Base-by-base conservation (phyloP, 352 stramenopile genomes). In the Pythium insidiosum region DNA sequence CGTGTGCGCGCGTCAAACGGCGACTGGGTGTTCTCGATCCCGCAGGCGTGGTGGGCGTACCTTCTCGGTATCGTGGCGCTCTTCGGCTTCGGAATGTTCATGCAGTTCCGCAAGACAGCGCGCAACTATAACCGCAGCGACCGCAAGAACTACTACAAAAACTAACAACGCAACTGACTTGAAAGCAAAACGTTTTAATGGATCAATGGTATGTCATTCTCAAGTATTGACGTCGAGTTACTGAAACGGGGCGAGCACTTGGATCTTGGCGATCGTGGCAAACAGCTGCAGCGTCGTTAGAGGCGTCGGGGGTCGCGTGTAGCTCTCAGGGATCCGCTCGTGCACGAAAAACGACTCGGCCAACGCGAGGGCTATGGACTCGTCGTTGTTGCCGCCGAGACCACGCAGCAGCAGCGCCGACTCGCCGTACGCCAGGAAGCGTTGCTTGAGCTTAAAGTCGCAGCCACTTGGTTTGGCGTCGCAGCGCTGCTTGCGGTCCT, bases 81-180 rank as follows among this genome's bases (percentile, higher is more conserved):
- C 28, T 73, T 69, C 28, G 45, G 63, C 20, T 33, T 87, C 13
- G 71, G 69, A 5, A 47, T 77, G 42, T 59, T 68, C 30, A 45
- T 87, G n/a, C 74, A 84, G 49, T 81, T 83, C 55, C 56, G 56
- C 45, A 82, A 76, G 61, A 82, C 69, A 4, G 63, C 53, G 7
- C 56, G 53, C n/a, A 58, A 37, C 11, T 50, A 47, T 12, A 33
- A 60, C 28, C 9, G 28, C 28, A 9, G 15, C 28, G 9, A 33
- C 28, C 28, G 28, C 28, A 33, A 33, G 28, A n/a, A n/a, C n/a
- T n/a, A n/a, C n/a, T n/a, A n/a, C n/a, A n/a, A n/a, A n/a, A n/a
- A n/a, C n/a, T n/a, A n/a, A n/a, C n/a, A n/a, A n/a, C n/a, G n/a
- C n/a, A n/a, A n/a, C n/a, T n/a, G n/a, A n/a, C n/a, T n/a, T n/a